A percentile compares a stretch with the other conserved stretches of the same genome.
Conservation (phyloP, 495 filamentous ascomycete species). For the Aspergillus cavernicola region DNA sequence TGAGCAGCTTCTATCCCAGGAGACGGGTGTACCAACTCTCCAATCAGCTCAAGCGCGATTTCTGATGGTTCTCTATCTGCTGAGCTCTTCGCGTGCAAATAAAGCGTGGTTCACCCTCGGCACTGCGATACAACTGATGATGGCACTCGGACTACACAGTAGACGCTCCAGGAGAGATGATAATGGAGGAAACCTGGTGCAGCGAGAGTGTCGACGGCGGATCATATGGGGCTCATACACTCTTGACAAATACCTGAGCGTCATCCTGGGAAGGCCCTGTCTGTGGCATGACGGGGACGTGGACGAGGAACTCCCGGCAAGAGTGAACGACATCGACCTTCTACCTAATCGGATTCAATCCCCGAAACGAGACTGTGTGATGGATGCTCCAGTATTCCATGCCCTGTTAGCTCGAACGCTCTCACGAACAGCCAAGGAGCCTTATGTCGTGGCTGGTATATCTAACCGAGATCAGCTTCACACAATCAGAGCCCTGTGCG, state of each 20-base stretch:
- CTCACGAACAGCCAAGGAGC: conserved; percentile 21
- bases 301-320: conserved; percentile 22
- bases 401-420: conserved; percentile 23
- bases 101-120: conserved; percentile 31
- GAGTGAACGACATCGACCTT: conserved; percentile 24
- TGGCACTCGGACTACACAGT: conserved; percentile 28
- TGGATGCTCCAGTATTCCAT: conserved; percentile 29
- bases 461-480: conserved; percentile 17
- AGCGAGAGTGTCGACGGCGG: conserved; percentile 23
- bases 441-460: conserved; percentile 21
- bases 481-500: conserved; percentile 13
- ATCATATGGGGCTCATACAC: conserved; percentile 30
- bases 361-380: conserved; percentile 22
- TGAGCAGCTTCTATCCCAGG: conserved; percentile 18
- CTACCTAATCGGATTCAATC: not conserved
- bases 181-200: conserved; percentile 1
- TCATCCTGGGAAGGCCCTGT: conserved; percentile 27
- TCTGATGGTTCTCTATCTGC: conserved; percentile 25
- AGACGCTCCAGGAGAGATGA: conserved; percentile 3
- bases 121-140: conserved; percentile 26
- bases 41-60: conserved; percentile 27
- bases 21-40: conserved; percentile 18
- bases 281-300: conserved; percentile 27
- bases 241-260: conserved; percentile 28
- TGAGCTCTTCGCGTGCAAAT: conserved; percentile 27